Evolutionary conservation across 176 grass and related monocot species (phyloP), one percentile per base, ranked within the genome.

Genomic region (Coix lacrymajobi): DNA sequence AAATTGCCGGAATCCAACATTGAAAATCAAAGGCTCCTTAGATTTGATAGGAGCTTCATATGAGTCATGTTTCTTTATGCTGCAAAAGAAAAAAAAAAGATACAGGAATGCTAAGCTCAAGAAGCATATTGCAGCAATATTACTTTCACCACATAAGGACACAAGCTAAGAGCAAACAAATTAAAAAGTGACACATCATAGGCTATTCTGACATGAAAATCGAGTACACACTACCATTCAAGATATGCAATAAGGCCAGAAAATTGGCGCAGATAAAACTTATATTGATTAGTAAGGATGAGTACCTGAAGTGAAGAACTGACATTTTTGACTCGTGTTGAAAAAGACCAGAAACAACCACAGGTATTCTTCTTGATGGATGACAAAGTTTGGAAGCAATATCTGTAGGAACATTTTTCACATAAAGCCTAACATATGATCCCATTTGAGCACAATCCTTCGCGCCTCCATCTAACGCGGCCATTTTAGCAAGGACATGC

Each of bases 261-360:
- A 71, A 78, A 72, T 3, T 31, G 13, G 37, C 60, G 24, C 57
- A 78, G 6, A 64, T 66, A 13, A 24, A 30, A 24, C 39, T 67
- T 20, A 41, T 81, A 28, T 48, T 28, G 15, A 44, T 13, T 56
- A 75, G 54, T 45, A 71, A 86, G 83, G 31, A 43, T 57, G 43
- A 78, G 49, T 93, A 95, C 96, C 93, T 98, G 87, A 95, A 98
- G 57, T 98, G 96, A 83, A 95, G 91, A 84, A 95, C 85, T 77
- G 93, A 98, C 81, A 98, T 92, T 80, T 98, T 98, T 8, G 92
- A 93, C 77, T 98, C 93, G 25, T 98, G 96, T 88, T 95, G 91
- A 62, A 98, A 69, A 87, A 97, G 86, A 65, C 88, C 88, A 89
- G 76, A 89, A 81, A 77, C 76, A 81, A 88, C 66, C 14, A 89